Evolutionary conservation across 2,329 filamentous ascomycete species (phyloP).

Genomic region (Paracoccidioides brasiliensis): DNA sequence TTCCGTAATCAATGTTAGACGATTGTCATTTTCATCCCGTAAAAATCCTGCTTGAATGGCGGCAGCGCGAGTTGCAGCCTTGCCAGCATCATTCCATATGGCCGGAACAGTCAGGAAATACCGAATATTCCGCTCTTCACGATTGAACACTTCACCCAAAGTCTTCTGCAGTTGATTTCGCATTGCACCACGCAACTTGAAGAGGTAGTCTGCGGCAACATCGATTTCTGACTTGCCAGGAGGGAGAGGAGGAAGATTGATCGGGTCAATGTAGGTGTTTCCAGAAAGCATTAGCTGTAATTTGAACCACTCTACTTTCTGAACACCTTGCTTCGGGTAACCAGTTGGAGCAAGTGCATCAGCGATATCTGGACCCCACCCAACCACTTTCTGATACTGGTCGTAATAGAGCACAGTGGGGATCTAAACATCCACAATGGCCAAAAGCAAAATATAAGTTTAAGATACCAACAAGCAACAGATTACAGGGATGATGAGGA

Average conservation of each 20-base stretch:
- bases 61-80: slow-evolving; percentile 87
- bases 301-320: slow-evolving; percentile 99
- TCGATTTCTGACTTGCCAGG: slow-evolving; percentile 98
- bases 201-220: slow-evolving; percentile 97
- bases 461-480: neutral
- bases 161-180: slow-evolving; percentile 91
- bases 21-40: slow-evolving; percentile 93
- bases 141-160: slow-evolving; percentile 90
- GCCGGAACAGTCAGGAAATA: slow-evolving; percentile 98
- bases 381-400: slow-evolving; percentile 98
- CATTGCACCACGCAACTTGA: slow-evolving; percentile 96
- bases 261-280: slow-evolving; percentile 98
- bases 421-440: slow-evolving; percentile 51
- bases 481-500: neutral
- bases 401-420: slow-evolving; percentile 99
- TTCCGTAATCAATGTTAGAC: slow-evolving; percentile 86
- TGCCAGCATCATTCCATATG: slow-evolving; percentile 98
- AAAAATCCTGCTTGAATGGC: slow-evolving; percentile 96
- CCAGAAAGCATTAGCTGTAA: slow-evolving; percentile 96
- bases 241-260: slow-evolving; percentile 92
- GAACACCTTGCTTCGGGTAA: slow-evolving; percentile 92
- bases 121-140: slow-evolving; percentile 93
- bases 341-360: slow-evolving; percentile 92
- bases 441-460: neutral
- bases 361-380: slow-evolving; percentile 96